phyloP scores from a whole-genome alignment of 192 early-diverging fungal genomes.

The Endogone sp. region DNA sequence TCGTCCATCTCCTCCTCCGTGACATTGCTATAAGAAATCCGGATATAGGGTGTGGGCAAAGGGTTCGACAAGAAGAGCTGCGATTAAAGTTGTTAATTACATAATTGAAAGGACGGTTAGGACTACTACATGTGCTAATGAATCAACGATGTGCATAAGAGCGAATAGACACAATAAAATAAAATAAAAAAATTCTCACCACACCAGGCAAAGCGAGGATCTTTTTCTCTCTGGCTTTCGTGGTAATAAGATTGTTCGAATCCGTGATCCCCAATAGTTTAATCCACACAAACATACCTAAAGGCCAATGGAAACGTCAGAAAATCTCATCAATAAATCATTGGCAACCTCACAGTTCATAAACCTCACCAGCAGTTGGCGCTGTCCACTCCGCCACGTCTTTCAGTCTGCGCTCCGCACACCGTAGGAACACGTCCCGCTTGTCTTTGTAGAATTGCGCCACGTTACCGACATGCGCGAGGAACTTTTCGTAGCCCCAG shows the following conservation, averaged over 20 bases:
- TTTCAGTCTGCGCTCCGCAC: conserved; percentile 57
- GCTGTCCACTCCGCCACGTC: conserved; percentile 55
- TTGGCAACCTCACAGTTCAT: no score
- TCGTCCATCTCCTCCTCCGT: conserved; percentile 56
- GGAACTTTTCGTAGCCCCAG: conserved; percentile 82
- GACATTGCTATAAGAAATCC: conserved; percentile 69
- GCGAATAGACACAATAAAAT: not conserved
- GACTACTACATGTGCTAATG: no score
- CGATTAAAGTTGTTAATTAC: conserved; percentile 18
- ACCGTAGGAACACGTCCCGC: conserved; percentile 62
- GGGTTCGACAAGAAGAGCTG: conserved; percentile 37
- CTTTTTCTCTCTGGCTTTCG: conserved; percentile 58
- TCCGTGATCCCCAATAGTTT: conserved; percentile 43
- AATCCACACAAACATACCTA: conserved; percentile 91
- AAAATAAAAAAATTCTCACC: conserved; percentile 5
- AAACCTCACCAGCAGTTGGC: conserved; percentile 53
- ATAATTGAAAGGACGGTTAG: not conserved
- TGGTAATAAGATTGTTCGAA: conserved; percentile 56
- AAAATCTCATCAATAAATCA: no score
- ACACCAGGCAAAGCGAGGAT: conserved; percentile 72
- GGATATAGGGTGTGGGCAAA: conserved; percentile 51
- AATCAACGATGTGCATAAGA: conserved; percentile 3
- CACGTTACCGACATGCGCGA: conserved; percentile 62
- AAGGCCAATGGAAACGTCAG: no score
- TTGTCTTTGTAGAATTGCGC: conserved; percentile 71